phyloP scores from a whole-genome alignment of 202 grass and related monocot species.

The Setaria viridis region DNA sequence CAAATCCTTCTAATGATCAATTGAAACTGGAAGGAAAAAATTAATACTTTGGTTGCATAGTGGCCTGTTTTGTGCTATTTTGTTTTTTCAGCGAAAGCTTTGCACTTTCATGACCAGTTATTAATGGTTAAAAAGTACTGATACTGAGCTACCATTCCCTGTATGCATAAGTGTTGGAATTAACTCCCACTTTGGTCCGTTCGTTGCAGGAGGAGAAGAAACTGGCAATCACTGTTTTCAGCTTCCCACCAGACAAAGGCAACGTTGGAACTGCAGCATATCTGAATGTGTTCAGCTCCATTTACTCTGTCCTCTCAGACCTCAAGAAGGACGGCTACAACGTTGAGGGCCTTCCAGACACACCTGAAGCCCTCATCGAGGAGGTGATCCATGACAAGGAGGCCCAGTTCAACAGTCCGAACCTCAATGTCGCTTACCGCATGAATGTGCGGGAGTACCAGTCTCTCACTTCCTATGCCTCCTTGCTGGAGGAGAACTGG shows the following conservation, averaged over 20 bases:
- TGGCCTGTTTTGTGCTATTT: not conserved
- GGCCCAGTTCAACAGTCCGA: conserved; percentile 98
- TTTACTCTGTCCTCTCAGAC: conserved; percentile 75
- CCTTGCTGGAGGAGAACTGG: conserved; percentile 95
- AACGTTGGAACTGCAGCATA: conserved; percentile 93
- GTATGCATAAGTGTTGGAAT: not conserved
- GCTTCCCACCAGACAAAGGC: conserved; percentile 99
- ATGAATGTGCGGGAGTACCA: conserved; percentile 93
- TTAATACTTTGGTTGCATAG: conserved; percentile 17
- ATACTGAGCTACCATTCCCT: not conserved
- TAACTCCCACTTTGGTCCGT: conserved; percentile 24
- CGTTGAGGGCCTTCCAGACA: conserved; percentile 85
- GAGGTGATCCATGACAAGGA: conserved; percentile 99
- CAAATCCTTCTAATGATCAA: conserved; percentile 21
- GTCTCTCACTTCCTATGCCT: conserved; percentile 79
- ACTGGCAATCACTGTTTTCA: conserved; percentile 95
- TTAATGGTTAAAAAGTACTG: not conserved
- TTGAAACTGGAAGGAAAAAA: not conserved
- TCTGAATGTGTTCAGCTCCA: conserved; percentile 94
- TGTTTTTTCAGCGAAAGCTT: not conserved
- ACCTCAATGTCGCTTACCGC: conserved; percentile 87
- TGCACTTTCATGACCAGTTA: conserved; percentile 29
- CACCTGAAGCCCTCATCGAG: conserved; percentile 81
- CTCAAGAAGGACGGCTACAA: conserved; percentile 84
- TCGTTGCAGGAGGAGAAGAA: conserved; percentile 66